Conservation (phyloP, 2,329 filamentous ascomycete genomes). For the Aspergillus sp. region DNA sequence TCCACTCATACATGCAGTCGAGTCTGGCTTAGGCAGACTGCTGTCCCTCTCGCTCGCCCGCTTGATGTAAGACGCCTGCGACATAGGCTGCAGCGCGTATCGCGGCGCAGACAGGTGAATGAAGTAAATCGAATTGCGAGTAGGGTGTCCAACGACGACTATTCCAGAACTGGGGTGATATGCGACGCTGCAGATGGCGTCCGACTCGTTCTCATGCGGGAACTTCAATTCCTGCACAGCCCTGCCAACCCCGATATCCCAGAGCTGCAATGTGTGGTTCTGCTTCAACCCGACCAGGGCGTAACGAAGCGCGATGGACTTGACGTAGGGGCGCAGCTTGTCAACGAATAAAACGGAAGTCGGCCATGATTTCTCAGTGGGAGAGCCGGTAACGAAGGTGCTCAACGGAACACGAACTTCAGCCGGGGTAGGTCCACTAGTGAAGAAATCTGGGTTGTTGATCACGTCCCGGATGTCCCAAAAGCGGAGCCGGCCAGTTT, state of each 20-base stretch:
- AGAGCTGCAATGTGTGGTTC: slow-evolving; percentile 95
- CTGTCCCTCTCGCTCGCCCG: slow-evolving; percentile 66
- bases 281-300: slow-evolving; percentile 98
- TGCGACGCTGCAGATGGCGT: slow-evolving; percentile 94
- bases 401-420: slow-evolving; percentile 82
- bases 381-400: slow-evolving; percentile 77
- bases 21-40: slow-evolving; percentile 75
- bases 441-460: slow-evolving; percentile 38
- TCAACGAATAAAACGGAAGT: slow-evolving; percentile 94
- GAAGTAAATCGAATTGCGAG: slow-evolving; percentile 95
- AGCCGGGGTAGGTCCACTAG: slow-evolving; percentile 45
- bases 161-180: slow-evolving; percentile 91
- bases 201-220: slow-evolving; percentile 90
- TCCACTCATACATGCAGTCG: slow-evolving; percentile 94
- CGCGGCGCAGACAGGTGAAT: slow-evolving; percentile 89
- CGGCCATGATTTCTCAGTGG: slow-evolving; percentile 90
- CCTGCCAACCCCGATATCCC: slow-evolving; percentile 92
- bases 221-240: slow-evolving; percentile 96
- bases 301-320: slow-evolving; percentile 83
- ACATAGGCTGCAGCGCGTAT: slow-evolving; percentile 73
- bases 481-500: slow-evolving; percentile 92
- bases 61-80: slow-evolving; percentile 81
- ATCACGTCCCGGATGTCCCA: slow-evolving; percentile 88
- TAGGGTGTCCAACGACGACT: slow-evolving; percentile 91
- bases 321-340: slow-evolving; percentile 88